phyloP scores from a whole-genome alignment of 192 early-diverging fungal genomes.

The Spinellus fusiger region DNA sequence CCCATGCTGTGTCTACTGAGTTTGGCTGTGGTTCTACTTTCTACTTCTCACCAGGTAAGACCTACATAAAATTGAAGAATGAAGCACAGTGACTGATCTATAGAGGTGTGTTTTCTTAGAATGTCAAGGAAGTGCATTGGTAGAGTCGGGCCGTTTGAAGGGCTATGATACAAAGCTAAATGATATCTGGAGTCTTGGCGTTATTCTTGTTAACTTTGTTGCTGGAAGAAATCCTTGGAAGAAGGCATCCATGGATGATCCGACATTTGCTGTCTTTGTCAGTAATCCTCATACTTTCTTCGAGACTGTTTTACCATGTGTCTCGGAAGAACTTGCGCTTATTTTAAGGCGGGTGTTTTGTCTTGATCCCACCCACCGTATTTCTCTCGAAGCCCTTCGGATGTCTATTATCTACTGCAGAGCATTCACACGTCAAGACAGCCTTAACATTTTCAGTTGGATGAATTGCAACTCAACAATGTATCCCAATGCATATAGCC shows the following conservation, averaged over 20 bases:
- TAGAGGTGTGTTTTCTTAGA: constrained; percentile 29
- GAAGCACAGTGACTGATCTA: background rate
- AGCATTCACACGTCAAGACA: background rate
- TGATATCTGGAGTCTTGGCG: constrained; percentile 93
- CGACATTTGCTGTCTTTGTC: constrained; percentile 49
- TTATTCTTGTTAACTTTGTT: constrained; percentile 82
- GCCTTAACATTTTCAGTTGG: background rate
- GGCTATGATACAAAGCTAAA: constrained; percentile 53
- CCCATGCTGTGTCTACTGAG: constrained; percentile 54
- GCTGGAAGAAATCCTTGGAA: constrained; percentile 77
- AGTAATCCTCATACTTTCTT: constrained; percentile 54
- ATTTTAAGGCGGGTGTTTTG: constrained; percentile 43
- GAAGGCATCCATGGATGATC: constrained; percentile 59
- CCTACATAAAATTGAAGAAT: background rate
- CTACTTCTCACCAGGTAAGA: constrained; percentile 53
- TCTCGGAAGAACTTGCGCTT: constrained; percentile 56
- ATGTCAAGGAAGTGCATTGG: constrained; percentile 58
- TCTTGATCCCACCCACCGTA: constrained; percentile 39
- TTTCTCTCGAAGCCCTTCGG: constrained; percentile 35
- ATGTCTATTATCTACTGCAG: constrained; percentile 12
- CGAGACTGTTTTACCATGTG: constrained; percentile 43
- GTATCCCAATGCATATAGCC: background rate
- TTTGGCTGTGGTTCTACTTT: constrained; percentile 61
- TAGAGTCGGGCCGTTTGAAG: constrained; percentile 27
- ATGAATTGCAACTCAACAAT: background rate